Evolutionary conservation across 345 rosid species (phyloP).

Genomic region (Salix exigua): DNA sequence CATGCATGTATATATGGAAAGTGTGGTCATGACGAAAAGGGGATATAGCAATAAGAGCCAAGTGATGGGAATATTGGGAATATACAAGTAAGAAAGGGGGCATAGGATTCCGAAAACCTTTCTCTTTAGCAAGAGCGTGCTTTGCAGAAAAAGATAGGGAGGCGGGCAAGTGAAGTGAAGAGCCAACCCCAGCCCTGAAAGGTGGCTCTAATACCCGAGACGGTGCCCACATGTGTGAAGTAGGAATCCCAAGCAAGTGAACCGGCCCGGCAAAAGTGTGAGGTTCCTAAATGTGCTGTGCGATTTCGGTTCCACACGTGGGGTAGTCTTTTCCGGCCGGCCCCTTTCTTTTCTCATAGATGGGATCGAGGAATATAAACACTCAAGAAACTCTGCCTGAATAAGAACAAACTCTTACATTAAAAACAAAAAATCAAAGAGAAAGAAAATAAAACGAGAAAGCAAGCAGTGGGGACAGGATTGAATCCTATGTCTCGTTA

Average conservation of each 20-base stretch:
- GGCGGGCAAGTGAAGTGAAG: conserved; percentile 26
- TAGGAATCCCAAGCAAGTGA: conserved; percentile 57
- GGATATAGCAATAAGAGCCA: background rate
- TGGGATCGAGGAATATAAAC: conserved; percentile 11
- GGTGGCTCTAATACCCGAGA: conserved; percentile 51
- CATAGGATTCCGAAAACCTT: conserved; percentile 65
- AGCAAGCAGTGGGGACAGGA: background rate
- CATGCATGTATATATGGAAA: background rate
- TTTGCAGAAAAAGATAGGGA: conserved; percentile 32
- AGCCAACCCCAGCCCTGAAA: conserved; percentile 33
- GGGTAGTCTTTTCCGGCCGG: conserved; percentile 49
- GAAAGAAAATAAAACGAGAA: too few species aligned
- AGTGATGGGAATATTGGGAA: conserved; percentile 13
- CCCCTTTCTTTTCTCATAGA: background rate
- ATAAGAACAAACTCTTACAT: conserved; percentile 10
- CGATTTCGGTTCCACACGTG: conserved; percentile 49
- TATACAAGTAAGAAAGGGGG: conserved; percentile 12
- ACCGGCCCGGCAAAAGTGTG: conserved; percentile 14
- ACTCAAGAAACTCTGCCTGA: background rate
- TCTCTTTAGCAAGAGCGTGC: conserved; percentile 41
- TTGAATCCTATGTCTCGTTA: background rate
- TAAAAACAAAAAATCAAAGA: background rate
- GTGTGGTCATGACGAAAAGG: background rate
- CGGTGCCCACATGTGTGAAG: conserved; percentile 38
- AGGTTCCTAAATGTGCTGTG: conserved; percentile 20